Conservation (phyloP, 441 rosid species). For the Gossypium laxum region DNA sequence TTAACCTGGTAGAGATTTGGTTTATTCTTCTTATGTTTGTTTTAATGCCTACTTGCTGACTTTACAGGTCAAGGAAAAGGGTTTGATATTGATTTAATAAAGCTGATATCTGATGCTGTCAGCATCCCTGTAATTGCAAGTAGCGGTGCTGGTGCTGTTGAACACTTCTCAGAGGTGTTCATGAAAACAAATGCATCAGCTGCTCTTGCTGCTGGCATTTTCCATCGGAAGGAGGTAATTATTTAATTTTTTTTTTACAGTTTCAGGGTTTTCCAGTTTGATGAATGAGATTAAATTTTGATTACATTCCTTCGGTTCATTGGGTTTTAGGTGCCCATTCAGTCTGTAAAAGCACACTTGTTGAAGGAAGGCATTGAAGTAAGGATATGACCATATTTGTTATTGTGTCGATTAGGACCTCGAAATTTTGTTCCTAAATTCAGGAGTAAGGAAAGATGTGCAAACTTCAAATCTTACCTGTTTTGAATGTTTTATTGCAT, state of each 20-base stretch:
- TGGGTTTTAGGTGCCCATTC: slow-evolving; percentile 67
- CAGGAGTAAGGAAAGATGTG: not conserved
- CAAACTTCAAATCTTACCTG: not conserved
- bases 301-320: slow-evolving; percentile 1
- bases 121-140: slow-evolving; percentile 92
- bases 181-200: slow-evolving; percentile 75
- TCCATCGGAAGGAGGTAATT: slow-evolving; percentile 87
- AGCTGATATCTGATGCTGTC: slow-evolving; percentile 75
- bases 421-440: not conserved
- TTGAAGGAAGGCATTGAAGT: slow-evolving; percentile 59
- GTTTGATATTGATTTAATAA: slow-evolving; percentile 62
- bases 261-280: not conserved
- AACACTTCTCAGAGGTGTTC: slow-evolving; percentile 81
- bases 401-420: not conserved
- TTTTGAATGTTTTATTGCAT: not conserved
- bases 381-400: slow-evolving; percentile 31
- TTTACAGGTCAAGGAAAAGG: slow-evolving; percentile 91
- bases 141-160: slow-evolving; percentile 76
- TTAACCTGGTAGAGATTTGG: not conserved
- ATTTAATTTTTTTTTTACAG: not conserved
- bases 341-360: slow-evolving; percentile 64
- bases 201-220: slow-evolving; percentile 95
- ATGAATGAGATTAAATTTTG: not conserved
- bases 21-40: slow-evolving; percentile 3
- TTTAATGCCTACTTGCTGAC: not conserved